Percentiles rank a stretch among this genome's conserved stretches.
phyloP scores from a whole-genome alignment of 164 flowering plant species.

The Chloranthus sessilifolius region DNA sequence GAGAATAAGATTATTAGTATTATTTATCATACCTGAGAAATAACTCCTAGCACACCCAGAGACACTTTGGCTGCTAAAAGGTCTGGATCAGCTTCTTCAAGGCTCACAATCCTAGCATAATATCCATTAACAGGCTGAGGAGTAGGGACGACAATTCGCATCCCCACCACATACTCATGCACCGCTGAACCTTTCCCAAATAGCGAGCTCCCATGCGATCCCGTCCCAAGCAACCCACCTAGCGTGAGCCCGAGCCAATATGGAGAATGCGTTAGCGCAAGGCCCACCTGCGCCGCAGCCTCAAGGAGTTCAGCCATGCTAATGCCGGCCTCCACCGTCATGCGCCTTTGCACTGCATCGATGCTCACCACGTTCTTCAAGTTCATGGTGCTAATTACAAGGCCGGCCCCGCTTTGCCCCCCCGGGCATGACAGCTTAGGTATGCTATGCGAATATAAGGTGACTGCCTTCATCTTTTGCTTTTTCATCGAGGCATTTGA shows the following conservation, averaged over 20 bases:
- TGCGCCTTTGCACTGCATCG: constrained; percentile 21
- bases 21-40: constrained; percentile 1
- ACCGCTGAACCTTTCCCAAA: constrained; percentile 7
- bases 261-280: constrained; percentile 9
- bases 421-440: constrained; percentile 47
- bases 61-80: constrained; percentile 11
- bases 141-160: constrained; percentile 8
- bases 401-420: constrained; percentile 28
- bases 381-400: constrained; percentile 40
- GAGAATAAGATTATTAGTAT: background rate
- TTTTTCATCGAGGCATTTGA: constrained; percentile 25
- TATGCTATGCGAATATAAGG: constrained; percentile 41
- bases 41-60: constrained; percentile 4
- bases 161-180: constrained; percentile 9
- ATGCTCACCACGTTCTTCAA: constrained; percentile 19
- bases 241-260: constrained; percentile 9
- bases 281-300: background rate
- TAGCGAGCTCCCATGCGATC: constrained; percentile 10
- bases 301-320: constrained; percentile 7
- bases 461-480: constrained; percentile 39
- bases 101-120: constrained; percentile 5
- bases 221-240: constrained; percentile 6
- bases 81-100: constrained; percentile 8
- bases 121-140: background rate
- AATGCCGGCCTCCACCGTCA: constrained; percentile 42